phyloP scores from a whole-genome alignment of 1,284 basidiomycete species.

The Trichosporon ovoides region DNA sequence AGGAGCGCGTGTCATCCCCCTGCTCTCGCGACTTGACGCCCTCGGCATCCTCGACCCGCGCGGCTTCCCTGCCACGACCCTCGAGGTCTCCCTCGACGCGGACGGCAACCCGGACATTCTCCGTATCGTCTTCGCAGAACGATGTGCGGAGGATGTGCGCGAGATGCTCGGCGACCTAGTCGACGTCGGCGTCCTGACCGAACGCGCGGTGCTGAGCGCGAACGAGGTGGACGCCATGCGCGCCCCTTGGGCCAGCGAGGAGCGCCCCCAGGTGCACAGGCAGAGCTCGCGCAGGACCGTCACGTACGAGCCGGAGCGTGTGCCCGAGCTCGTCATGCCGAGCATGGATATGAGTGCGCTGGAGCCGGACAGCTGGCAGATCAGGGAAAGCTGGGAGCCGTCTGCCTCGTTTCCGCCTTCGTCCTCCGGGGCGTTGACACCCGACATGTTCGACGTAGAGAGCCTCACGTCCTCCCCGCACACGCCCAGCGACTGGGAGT shows the following conservation, averaged over 20 bases:
- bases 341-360: slow-evolving; percentile 24
- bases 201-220: neutral
- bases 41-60: slow-evolving; percentile 27
- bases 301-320: neutral
- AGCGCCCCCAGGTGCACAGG: neutral
- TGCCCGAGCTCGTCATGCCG: slow-evolving; percentile 29
- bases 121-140: slow-evolving; percentile 28
- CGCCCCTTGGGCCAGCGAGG: neutral
- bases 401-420: neutral
- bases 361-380: neutral
- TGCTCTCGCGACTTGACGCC: slow-evolving; percentile 33
- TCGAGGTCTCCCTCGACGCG: slow-evolving; percentile 14
- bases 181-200: slow-evolving; percentile 25
- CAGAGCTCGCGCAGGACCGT: neutral
- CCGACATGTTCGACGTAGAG: neutral
- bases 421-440: neutral
- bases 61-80: slow-evolving; percentile 7
- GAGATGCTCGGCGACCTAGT: slow-evolving; percentile 32
- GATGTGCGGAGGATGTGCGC: slow-evolving; percentile 29
- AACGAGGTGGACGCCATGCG: slow-evolving; percentile 9
- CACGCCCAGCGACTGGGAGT: neutral
- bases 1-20: slow-evolving; percentile 28
- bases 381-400: neutral
- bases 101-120: slow-evolving; percentile 32
- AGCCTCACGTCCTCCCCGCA: neutral